phyloP scores from a whole-genome alignment of 2,329 filamentous ascomycete genomes.

The Calcarisporium arbuscula region DNA sequence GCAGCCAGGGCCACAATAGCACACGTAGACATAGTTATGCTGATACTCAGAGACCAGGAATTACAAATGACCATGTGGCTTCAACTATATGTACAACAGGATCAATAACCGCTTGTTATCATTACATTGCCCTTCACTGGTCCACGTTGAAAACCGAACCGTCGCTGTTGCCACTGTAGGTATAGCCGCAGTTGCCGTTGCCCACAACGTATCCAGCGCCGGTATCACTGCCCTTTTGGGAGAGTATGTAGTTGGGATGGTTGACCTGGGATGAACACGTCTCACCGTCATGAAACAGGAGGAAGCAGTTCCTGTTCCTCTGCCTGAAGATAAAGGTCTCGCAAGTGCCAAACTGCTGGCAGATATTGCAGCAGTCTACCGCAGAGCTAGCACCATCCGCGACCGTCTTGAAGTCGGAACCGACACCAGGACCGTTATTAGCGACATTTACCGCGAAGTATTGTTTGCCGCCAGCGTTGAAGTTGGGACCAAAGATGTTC shows the following conservation, averaged over 20 bases:
- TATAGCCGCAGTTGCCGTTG: slow-evolving; percentile 7
- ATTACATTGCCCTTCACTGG: too few species aligned
- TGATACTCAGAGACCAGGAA: too few species aligned
- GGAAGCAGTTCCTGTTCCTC: slow-evolving; percentile 4
- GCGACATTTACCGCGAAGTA: too few species aligned
- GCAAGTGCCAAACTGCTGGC: slow-evolving; percentile 3
- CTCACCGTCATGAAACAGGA: slow-evolving; percentile 3
- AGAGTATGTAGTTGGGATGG: slow-evolving; percentile 6
- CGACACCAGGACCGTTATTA: slow-evolving; percentile 1
- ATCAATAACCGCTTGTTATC: too few species aligned
- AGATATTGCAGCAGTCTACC: slow-evolving; percentile 4
- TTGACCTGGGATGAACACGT: neutral
- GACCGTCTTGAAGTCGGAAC: slow-evolving; percentile 1
- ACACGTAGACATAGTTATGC: too few species aligned
- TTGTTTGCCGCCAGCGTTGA: too few species aligned
- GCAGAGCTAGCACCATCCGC: slow-evolving; percentile 3
- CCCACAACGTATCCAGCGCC: slow-evolving; percentile 6
- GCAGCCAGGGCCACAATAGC: too few species aligned
- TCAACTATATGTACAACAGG: too few species aligned
- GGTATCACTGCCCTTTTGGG: neutral
- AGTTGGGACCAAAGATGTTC: too few species aligned
- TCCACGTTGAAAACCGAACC: too few species aligned
- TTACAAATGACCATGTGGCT: too few species aligned
- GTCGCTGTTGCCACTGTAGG: slow-evolving; percentile 5
- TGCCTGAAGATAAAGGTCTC: slow-evolving; percentile 5